Evolutionary conservation across 495 filamentous ascomycete genomes (phyloP).

Genomic region (Penicillium steckii): DNA sequence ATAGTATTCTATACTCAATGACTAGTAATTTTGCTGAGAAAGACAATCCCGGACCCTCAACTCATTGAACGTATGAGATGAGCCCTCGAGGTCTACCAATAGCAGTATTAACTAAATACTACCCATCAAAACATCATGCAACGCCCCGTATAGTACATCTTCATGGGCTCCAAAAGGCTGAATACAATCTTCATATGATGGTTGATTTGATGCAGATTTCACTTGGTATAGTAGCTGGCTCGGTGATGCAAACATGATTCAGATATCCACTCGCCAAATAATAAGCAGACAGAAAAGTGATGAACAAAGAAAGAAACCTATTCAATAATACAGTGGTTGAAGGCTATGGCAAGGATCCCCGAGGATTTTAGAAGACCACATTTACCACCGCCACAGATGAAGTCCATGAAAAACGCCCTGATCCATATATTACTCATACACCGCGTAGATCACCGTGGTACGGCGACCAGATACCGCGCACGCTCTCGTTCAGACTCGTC

Average conservation of each 20-base stretch:
- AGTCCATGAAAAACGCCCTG: slow-evolving; percentile 22
- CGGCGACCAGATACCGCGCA: slow-evolving; percentile 92
- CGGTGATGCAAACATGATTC: slow-evolving; percentile 10
- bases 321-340: slow-evolving; percentile 34
- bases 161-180: neutral
- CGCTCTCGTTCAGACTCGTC: slow-evolving; percentile 82
- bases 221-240: slow-evolving; percentile 8
- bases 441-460: slow-evolving; percentile 68
- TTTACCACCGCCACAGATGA: slow-evolving; percentile 17
- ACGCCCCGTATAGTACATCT: neutral
- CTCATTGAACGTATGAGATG: no score
- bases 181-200: neutral
- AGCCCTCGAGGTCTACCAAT: no score
- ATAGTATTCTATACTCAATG: no score
- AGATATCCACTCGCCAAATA: neutral
- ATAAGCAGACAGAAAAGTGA: slow-evolving; percentile 13
- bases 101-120: no score
- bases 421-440: slow-evolving; percentile 32
- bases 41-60: no score
- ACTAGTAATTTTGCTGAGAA: no score
- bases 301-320: slow-evolving; percentile 12
- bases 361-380: slow-evolving; percentile 6
- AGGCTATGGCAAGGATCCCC: slow-evolving; percentile 11
- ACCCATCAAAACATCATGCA: no score
- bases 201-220: neutral